A percentile compares a stretch with the other conserved stretches of the same genome.
phyloP scores from a whole-genome alignment of 805 yeast species.

The Ogataea pini region DNA sequence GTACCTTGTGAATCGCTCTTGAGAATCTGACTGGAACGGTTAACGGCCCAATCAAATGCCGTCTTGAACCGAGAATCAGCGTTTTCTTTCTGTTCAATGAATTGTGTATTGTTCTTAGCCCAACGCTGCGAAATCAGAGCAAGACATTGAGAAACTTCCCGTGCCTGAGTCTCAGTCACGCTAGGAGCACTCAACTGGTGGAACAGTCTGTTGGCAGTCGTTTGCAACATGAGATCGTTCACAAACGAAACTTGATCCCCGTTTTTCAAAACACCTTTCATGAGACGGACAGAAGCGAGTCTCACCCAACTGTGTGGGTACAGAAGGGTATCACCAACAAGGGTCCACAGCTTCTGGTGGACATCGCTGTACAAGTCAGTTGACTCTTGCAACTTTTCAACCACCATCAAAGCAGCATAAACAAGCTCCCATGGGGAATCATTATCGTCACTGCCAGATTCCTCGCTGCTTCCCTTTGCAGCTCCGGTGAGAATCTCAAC shows the following conservation, averaged over 20 bases:
- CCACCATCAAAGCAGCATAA: constrained; percentile 60
- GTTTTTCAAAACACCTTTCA: constrained; percentile 50
- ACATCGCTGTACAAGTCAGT: constrained; percentile 42
- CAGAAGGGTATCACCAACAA: constrained; percentile 55
- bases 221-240: constrained; percentile 52
- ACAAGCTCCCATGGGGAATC: constrained; percentile 74
- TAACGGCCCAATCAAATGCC: constrained; percentile 61
- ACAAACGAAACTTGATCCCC: constrained; percentile 35
- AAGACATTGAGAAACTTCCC: constrained; percentile 66
- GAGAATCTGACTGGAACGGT: constrained; percentile 60
- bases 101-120: constrained; percentile 47
- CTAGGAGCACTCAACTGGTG: constrained; percentile 84
- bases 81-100: constrained; percentile 28
- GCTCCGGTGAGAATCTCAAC: constrained; percentile 16
- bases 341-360: constrained; percentile 51
- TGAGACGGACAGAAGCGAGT: constrained; percentile 58
- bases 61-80: constrained; percentile 33
- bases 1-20: constrained; percentile 61
- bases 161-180: constrained; percentile 61
- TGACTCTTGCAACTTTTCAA: constrained; percentile 23
- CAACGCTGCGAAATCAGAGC: constrained; percentile 62
- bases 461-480: not conserved
- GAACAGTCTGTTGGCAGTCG: constrained; percentile 63
- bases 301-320: constrained; percentile 95
- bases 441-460: constrained; percentile 31